Percentiles rank a stretch among this genome's conserved stretches.
Evolutionary conservation across 78 protist species (phyloP).

Genomic region (Dictyostelium brefeldianum): DNA sequence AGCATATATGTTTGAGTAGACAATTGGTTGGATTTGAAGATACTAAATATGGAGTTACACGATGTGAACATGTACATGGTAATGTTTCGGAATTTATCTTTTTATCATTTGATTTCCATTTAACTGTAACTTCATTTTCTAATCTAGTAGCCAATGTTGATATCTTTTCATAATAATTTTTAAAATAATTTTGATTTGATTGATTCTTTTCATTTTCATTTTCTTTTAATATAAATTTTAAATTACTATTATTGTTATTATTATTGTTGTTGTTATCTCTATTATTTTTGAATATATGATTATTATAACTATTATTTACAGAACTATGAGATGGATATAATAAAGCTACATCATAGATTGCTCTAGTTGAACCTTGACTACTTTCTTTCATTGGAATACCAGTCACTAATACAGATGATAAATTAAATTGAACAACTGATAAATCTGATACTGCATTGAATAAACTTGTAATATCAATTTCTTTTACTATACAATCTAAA

Average conservation of each 20-base stretch:
- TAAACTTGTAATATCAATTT: neutral
- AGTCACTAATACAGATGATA: slow-evolving; percentile 23
- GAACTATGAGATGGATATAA: neutral
- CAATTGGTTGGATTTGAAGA: slow-evolving; percentile 45
- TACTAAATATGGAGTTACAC: slow-evolving; percentile 35
- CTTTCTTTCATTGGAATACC: slow-evolving; percentile 76
- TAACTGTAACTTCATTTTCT: slow-evolving; percentile 17
- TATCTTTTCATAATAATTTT: neutral
- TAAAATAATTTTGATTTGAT: neutral
- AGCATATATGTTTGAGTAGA: slow-evolving; percentile 46
- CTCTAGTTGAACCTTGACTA: slow-evolving; percentile 11
- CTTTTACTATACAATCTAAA: slow-evolving; percentile 38
- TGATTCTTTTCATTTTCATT: neutral
- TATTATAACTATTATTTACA: neutral
- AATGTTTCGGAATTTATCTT: slow-evolving; percentile 19
- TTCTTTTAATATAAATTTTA: neutral
- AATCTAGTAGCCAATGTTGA: slow-evolving; percentile 17
- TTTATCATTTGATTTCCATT: slow-evolving; percentile 47
- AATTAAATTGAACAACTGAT: slow-evolving; percentile 19
- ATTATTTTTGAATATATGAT: neutral
- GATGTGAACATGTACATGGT: slow-evolving; percentile 27
- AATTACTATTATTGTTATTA: neutral
- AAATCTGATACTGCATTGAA: slow-evolving; percentile 41
- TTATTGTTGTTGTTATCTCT: neutral
- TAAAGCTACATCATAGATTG: slow-evolving; percentile 11